Conservation (phyloP, 225 moss, liverwort and hornwort species). For the Rhytidiadelphus loreus region DNA sequence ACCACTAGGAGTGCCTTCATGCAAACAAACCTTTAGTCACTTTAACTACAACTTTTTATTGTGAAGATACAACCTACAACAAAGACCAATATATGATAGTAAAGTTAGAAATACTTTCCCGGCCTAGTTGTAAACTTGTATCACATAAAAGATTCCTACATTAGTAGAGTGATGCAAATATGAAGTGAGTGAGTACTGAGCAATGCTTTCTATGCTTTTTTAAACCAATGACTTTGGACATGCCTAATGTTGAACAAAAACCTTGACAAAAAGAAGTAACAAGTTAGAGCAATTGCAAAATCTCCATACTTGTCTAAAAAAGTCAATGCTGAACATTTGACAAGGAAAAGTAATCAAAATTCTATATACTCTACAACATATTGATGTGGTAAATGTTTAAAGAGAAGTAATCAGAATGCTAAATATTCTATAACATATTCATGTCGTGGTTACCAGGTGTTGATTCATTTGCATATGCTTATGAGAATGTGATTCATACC, state of each 20-base stretch:
- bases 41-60: neutral
- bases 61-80: neutral
- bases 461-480: neutral
- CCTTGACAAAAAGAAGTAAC: neutral
- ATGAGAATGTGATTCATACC: neutral
- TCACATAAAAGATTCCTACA: neutral
- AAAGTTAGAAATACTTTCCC: neutral
- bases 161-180: neutral
- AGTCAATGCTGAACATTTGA: neutral
- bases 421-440: too few species aligned
- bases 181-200: fast-evolving
- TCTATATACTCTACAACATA: neutral
- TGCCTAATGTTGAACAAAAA: too few species aligned
- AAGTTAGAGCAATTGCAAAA: neutral
- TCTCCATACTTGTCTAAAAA: fast-evolving
- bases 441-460: too few species aligned
- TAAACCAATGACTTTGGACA: neutral
- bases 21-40: neutral
- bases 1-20: fast-evolving
- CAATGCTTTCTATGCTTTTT: neutral
- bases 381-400: fast-evolving
- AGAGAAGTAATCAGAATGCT: too few species aligned
- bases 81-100: neutral
- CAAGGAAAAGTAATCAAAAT: neutral
- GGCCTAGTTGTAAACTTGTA: neutral